A percentile compares a stretch with the other conserved stretches of the same genome.
phyloP scores from a whole-genome alignment of 768 basidiomycete species.

The Steccherinum ochraceum region DNA sequence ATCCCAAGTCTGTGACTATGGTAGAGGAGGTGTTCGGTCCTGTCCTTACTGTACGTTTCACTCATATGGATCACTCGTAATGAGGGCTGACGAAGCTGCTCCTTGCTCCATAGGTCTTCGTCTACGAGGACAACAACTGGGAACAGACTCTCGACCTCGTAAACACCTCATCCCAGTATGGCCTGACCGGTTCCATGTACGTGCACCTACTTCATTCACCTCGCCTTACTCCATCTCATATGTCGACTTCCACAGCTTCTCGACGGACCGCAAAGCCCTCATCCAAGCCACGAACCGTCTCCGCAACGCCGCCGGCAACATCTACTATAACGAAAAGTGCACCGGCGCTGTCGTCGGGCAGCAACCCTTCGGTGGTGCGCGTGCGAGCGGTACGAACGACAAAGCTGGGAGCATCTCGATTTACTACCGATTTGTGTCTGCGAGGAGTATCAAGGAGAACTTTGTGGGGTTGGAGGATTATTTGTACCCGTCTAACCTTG shows the following conservation, averaged over 20 bases:
- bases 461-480: conserved; percentile 81
- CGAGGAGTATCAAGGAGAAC: conserved; percentile 95
- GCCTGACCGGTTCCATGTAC: conserved; percentile 90
- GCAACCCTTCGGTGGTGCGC: conserved; percentile 95
- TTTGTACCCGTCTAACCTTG: conserved; percentile 82
- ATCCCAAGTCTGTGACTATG: conserved; percentile 86
- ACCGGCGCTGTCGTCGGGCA: conserved; percentile 97
- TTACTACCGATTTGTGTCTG: conserved; percentile 78
- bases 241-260: conserved; percentile 50
- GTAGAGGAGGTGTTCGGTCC: conserved; percentile 97
- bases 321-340: conserved; percentile 98
- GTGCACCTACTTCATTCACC: conserved; percentile 19
- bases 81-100: no score
- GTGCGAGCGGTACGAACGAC: conserved; percentile 94
- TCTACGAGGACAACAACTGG: conserved; percentile 83
- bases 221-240: background rate
- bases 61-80: no score
- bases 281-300: conserved; percentile 75
- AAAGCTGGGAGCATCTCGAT: conserved; percentile 85
- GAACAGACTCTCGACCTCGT: conserved; percentile 85
- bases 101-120: conserved; percentile 55
- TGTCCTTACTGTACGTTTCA: conserved; percentile 71
- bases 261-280: conserved; percentile 74
- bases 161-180: conserved; percentile 83
- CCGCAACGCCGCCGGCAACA: conserved; percentile 90